phyloP scores from a whole-genome alignment of 2,329 filamentous ascomycete genomes.

The Tolypocladium amazonense region DNA sequence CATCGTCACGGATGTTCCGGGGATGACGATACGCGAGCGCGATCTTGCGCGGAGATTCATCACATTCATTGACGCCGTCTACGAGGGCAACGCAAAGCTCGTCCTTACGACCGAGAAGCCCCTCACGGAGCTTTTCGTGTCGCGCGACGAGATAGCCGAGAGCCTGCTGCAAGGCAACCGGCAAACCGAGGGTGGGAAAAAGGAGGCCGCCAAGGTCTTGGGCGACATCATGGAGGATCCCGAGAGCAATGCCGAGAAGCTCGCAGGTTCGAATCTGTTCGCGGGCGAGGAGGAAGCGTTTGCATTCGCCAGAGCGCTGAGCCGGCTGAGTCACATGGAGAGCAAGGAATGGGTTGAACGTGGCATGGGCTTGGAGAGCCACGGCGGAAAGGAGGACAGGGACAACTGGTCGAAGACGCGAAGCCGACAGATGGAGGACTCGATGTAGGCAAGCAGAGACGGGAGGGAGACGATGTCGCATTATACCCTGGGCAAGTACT shows the following conservation, averaged over 20 bases:
- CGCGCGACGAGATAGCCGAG: conserved; percentile 55
- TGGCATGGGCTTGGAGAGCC: conserved; percentile 54
- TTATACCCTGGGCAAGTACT: not conserved
- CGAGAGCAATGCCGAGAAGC: conserved; percentile 69
- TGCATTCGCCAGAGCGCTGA: conserved; percentile 84
- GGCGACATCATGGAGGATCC: conserved; percentile 78
- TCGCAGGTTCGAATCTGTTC: conserved; percentile 82
- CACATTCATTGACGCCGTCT: conserved; percentile 94
- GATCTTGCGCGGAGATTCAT: conserved; percentile 91
- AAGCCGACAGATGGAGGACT: conserved; percentile 58
- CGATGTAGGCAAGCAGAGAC: conserved; percentile 33
- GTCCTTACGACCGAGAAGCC: conserved; percentile 86
- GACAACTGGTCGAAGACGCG: conserved; percentile 56
- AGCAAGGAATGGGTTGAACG: conserved; percentile 91
- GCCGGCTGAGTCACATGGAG: conserved; percentile 82
- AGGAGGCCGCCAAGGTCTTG: conserved; percentile 46
- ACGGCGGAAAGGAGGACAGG: conserved; percentile 53
- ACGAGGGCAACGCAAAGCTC: conserved; percentile 86
- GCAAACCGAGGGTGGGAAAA: not conserved
- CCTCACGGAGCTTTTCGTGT: conserved; percentile 76
- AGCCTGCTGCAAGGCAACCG: conserved; percentile 37
- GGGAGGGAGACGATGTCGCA: not conserved
- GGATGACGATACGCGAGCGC: conserved; percentile 77
- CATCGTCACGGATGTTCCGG: conserved; percentile 81
- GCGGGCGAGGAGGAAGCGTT: conserved; percentile 93